Evolutionary conservation across 805 yeast species (phyloP), one percentile per base, ranked within the genome.

Genomic region (Nakazawaea wickerhamii): DNA sequence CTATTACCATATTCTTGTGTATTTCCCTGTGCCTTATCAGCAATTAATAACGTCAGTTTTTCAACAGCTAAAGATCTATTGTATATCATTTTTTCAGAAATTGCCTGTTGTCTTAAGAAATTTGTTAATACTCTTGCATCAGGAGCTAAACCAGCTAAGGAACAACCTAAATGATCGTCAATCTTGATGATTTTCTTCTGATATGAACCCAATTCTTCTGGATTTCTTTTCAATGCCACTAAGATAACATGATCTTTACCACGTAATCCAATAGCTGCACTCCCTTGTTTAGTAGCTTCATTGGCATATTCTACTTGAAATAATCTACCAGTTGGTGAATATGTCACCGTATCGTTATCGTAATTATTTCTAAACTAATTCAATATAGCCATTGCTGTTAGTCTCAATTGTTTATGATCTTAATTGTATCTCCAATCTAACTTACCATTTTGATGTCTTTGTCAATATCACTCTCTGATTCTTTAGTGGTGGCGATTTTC

Each of bases 331-430:
- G 95, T 88, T 44, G 96, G 96, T 26, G 98, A 91, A 68, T 87
- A 93, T 11, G 99, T 93, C 46, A 93, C 96, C 36, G 98, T 83
- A 64, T 93, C 99, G 73, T 95, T 95, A 64, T 93, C 99, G 75
- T 93, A 93, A 57, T 95, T 93, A 68, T 93, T 93, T 75, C 99
- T 88, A 63, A 93, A 93, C 99, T 65, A 42, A 15, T 37, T 27
- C 31, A 31, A n/a, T 9, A 31, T 3, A n/a, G n/a, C n/a, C n/a
- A 32, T 19, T 17, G 22, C 11, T 11, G 22, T 32, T 32, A 10
- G 36, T 32, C 36, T n/a, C n/a, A n/a, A n/a, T n/a, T n/a, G n/a
- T n/a, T n/a, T n/a, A n/a, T n/a, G n/a, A 23, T 23, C 7, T 7
- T 10, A 23, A n/a, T 14, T 35, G 18, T 7, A 25, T 23, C 26